Evolutionary conservation across 208 protist genomes (phyloP), one percentile per base, ranked within the genome.

Genomic region (Naegleria fowleri): DNA sequence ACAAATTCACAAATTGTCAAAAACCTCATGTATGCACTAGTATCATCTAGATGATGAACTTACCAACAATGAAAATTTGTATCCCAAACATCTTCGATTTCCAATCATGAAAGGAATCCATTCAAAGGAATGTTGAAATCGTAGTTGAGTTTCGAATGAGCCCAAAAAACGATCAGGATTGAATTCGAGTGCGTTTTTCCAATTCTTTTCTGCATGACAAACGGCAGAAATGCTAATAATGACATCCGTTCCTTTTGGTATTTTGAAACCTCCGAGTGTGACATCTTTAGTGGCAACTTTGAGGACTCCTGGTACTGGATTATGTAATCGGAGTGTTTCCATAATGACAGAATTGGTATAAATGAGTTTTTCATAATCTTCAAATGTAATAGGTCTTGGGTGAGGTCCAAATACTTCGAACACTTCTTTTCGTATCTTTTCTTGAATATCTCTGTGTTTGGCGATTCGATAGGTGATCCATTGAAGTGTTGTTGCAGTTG

Each of bases 281-380:
- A 67, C 86, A 38, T 89, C 36, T 40, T 38, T 41, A 0, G 15
- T 89, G 0, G 41, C 19, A 29, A 67, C 48, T 40, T 89, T 89
- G 11, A 40, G 1, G 5, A 67, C 25, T 4, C 22, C n/a, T 9
- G 0, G 5, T 5, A 89, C 43, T 41, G 86, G 86, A 29, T 7
- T 4, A 41, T 89, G 86, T 40, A 89, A 38, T 89, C 86, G n/a
- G 4, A 89, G n/a, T 22, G 86, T 89, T 89, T 89, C 86, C n/a
- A 55, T 67, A 2, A 89, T 38, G 19, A 51, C 5, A 22, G 39
- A 9, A 33, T 88, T 88, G 5, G 55, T 15, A 88, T 88, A 88
- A 13, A 5, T 51, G 0, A 88, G 36, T 13, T 58, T 51, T n/a
- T 58, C 43, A 40, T 67, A 89, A 67, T 89, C 86, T n/a, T 89